Evolutionary conservation across 495 filamentous ascomycete species (phyloP), one percentile per base, ranked within the genome.

Genomic region (Hyaloscypha bicolor): DNA sequence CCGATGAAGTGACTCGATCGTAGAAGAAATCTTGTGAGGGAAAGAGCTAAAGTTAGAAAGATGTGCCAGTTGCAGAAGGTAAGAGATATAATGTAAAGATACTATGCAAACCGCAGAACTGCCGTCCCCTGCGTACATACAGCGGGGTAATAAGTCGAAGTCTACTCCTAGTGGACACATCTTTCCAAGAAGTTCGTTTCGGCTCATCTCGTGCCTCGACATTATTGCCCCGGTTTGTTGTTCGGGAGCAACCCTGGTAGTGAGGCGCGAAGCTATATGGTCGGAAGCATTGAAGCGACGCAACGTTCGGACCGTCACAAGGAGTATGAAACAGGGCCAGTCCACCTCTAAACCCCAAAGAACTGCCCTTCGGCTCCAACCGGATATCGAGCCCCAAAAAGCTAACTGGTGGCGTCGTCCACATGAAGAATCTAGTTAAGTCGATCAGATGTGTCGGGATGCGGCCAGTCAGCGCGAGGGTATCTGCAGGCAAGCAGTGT

Each of bases 201-300:
- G 32, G 19, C 31, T 3, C 30, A 37, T 37, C 2, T 21, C 31
- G 31, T 1, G 32, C 31, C 32, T 35, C 3, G 8, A 0, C 30
- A 19, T 14, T 12, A 31, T 60, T 60, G n/a, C 56, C 53, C 8
- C 19, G 4, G 4, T n/a, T 56, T 29, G 53, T 56, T 29, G 5
- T 31, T 56, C 29, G 25, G 53, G 9, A 29, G 56, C 22, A 21
- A 21, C 16, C 30, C 53, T 56, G 30, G 53, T 25, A 11, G 30
- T n/a, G 16, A 30, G 16, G 30, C 30, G 19, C 21, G 53, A 32
- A 12, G 29, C 56, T 60, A 30, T 60, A 60, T 33, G 56, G 56
- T 60, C 56, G 56, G 56, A 37, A 16, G 30, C 19, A 60, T 60
- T 37, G 30, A 60, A 60, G 56, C 56, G 56, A 60, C 32, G 56